Evolutionary conservation across 2,329 filamentous ascomycete genomes (phyloP), one percentile per base, ranked within the genome.

Genomic region (Talaromyces albobiverticillius): DNA sequence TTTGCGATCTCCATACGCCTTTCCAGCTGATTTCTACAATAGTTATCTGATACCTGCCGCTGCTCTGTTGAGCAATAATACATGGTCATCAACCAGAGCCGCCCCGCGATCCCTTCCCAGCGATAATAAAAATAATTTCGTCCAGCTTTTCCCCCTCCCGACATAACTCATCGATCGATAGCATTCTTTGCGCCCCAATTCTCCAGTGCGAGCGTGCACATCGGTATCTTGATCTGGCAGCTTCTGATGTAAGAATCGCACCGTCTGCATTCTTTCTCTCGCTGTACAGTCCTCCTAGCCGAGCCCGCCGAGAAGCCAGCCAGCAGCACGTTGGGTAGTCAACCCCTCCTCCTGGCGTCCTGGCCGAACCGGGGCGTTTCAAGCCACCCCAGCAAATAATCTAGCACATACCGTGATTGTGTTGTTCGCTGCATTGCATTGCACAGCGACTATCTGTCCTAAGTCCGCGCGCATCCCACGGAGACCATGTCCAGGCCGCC

Each of bases 401-500:
- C 36, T 20, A 22, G 16, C 36, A 16, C 36, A 40, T 40, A 22
- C 36, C 36, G 36, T 38, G 36, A 7, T 16, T 3, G 10, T 38
- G 10, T 38, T 38, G 8, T 38, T 20, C 36, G n/a, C n/a, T 20
- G 36, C 36, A 38, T 9, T 38, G 36, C 36, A 22, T 40, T 20
- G 18, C 36, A 22, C 18, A 40, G 36, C 36, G n/a, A 16, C 9
- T 36, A 36, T n/a, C 32, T 36, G n/a, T 22, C 36, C 16, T 40
- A 6, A 38, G 9, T 8, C n/a, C 16, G 34, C 16, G 34, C 34
- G 34, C 34, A 26, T 38, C 29, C 14, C 31, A 10, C 16, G 5
- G 14, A 36, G n/a, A 47, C 31, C 51, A 57, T 57, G 55, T 51
- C 46, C 47, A 46, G 55, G 55, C 51, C 55, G 43, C 51, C 55